phyloP scores from a whole-genome alignment of 75 land plant genomes.

The Sequoiadendron giganteum region DNA sequence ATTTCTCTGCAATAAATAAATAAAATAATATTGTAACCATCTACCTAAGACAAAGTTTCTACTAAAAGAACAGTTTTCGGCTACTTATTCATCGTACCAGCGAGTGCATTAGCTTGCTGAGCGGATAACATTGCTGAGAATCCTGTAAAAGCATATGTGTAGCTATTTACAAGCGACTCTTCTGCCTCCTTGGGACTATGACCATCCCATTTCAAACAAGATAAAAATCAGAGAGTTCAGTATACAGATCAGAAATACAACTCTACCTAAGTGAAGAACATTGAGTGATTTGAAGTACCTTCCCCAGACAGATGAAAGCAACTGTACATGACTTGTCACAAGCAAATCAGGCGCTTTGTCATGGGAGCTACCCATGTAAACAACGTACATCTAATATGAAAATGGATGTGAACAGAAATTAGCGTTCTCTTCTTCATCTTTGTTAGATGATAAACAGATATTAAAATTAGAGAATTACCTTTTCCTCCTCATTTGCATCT shows the following conservation, averaged over 20 bases:
- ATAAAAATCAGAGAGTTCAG: too few species aligned
- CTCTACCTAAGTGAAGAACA: background rate
- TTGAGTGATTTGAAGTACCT: conserved; percentile 29
- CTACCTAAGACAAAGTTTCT: background rate
- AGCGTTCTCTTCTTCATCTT: background rate
- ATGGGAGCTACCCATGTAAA: conserved; percentile 63
- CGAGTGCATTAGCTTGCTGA: conserved; percentile 46
- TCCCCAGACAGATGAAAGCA: conserved; percentile 41
- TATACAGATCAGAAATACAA: background rate
- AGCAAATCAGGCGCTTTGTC: conserved; percentile 16
- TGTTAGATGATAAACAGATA: background rate
- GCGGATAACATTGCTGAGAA: conserved; percentile 75
- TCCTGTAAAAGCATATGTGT: conserved; percentile 65
- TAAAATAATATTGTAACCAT: background rate
- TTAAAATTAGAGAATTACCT: background rate
- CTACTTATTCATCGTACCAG: conserved; percentile 27
- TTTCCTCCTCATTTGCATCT: background rate
- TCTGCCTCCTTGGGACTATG: conserved; percentile 43
- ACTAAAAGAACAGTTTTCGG: background rate
- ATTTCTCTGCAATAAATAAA: conserved; percentile 25
- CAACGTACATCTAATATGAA: conserved; percentile 44
- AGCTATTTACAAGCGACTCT: conserved; percentile 47
- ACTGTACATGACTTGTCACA: conserved; percentile 11
- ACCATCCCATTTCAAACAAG: too few species aligned
- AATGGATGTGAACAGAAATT: background rate